Conservation (phyloP, 225 moss, liverwort and hornwort genomes). For the Anthoceros angustus region DNA sequence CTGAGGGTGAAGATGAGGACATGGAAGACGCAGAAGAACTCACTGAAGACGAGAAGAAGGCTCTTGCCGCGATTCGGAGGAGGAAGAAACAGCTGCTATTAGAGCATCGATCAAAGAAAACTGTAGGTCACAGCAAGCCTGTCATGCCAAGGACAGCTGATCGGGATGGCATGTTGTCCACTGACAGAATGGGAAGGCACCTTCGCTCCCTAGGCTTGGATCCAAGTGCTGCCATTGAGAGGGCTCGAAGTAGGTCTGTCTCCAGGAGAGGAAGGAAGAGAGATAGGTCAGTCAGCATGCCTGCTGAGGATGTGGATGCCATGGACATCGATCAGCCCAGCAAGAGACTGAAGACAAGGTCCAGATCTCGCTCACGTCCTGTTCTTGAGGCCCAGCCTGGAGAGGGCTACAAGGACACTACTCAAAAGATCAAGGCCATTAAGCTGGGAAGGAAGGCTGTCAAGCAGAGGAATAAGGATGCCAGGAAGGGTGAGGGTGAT, state of each 20-base stretch:
- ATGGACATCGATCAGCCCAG: constrained; percentile 83
- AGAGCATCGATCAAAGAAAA: constrained; percentile 82
- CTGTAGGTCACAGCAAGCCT: constrained; percentile 78
- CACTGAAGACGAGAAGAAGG: constrained; percentile 58
- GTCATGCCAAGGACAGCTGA: constrained; percentile 84
- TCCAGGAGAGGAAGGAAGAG: constrained; percentile 67
- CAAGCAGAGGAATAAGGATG: constrained; percentile 77
- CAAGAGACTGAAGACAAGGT: constrained; percentile 51
- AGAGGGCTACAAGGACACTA: constrained; percentile 77
- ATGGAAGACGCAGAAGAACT: constrained; percentile 82
- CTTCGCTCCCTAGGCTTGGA: constrained; percentile 78
- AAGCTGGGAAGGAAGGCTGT: constrained; percentile 83
- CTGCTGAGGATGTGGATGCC: constrained; percentile 30
- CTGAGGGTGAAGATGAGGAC: constrained; percentile 54
- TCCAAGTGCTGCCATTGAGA: constrained; percentile 57
- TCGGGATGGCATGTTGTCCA: constrained; percentile 46
- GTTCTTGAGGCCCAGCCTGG: constrained; percentile 76
- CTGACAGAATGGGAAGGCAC: constrained; percentile 87
- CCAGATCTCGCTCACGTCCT: constrained; percentile 70
- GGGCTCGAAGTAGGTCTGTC: constrained; percentile 66
- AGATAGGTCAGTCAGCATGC: constrained; percentile 44
- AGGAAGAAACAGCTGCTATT: constrained; percentile 78
- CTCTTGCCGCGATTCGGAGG: constrained; percentile 71
- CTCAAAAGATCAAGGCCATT: constrained; percentile 84
- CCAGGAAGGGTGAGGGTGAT: constrained; percentile 88